These are phyloP conservation scores for Arthonia radiata DNA, from an alignment of 495 filamentous ascomycete species.

Conservation along the genomic window DNA sequence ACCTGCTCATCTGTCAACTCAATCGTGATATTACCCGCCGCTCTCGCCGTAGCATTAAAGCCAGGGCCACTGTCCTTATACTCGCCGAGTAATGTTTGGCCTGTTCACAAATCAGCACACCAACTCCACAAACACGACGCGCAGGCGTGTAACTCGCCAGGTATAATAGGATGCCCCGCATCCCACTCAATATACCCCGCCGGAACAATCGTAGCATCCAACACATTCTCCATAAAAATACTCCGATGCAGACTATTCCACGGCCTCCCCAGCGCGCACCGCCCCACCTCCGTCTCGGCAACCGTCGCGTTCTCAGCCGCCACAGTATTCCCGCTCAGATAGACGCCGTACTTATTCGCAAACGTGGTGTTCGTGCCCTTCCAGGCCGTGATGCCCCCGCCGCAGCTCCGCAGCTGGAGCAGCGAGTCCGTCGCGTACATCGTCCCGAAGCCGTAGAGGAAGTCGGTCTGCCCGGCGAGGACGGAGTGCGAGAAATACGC, in stretches of 20 bases:
- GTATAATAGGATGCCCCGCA: conserved; percentile 14
- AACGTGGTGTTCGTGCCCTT: conserved; percentile 40
- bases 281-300: conserved; percentile 17
- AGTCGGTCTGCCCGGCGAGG: conserved; percentile 34
- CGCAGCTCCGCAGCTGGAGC: conserved; percentile 26
- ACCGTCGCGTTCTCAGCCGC: conserved; percentile 25
- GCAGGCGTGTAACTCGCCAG: conserved; percentile 10
- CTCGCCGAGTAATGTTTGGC: conserved; percentile 27
- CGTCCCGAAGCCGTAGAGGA: conserved; percentile 12
- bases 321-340: conserved; percentile 26
- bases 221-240: conserved; percentile 25
- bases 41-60: conserved; percentile 23
- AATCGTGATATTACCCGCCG: conserved; percentile 17
- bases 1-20: conserved; percentile 18
- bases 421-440: conserved; percentile 13
- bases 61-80: conserved; percentile 28
- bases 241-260: conserved; percentile 30
- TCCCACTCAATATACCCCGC: conserved; percentile 31
- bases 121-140: too few relatives aligned
- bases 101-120: too few relatives aligned
- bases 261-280: conserved; percentile 31
- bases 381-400: conserved; percentile 40
- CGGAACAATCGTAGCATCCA: conserved; percentile 24
- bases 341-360: conserved; percentile 35
- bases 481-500: conserved; percentile 28